These are phyloP conservation scores for Cyclotella baltica DNA, from an alignment of 108 stramenopile species.

Conservation along the genomic window DNA sequence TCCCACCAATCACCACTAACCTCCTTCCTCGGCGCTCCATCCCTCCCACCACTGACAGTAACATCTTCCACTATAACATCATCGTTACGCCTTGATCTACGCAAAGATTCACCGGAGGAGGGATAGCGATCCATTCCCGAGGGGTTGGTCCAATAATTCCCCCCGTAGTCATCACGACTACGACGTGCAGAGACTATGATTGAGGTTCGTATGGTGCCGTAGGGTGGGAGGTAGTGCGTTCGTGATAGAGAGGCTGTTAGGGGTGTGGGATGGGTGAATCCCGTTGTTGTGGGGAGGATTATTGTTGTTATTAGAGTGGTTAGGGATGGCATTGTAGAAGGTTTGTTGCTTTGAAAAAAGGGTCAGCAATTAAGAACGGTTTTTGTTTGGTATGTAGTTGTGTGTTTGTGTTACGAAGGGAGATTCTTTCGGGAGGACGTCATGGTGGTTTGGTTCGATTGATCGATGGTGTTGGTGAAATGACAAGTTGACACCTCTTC, in stretches of 20 bases:
- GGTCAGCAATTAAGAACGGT: too few species aligned
- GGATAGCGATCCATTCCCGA: conserved; percentile 41
- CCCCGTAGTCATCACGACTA: background rate
- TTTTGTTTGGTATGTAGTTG: too few species aligned
- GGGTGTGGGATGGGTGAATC: background rate
- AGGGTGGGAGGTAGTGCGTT: conserved; percentile 38
- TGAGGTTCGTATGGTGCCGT: conserved; percentile 29
- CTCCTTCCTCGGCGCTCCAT: background rate
- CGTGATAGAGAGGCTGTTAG: background rate
- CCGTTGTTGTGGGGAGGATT: background rate
- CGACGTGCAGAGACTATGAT: background rate
- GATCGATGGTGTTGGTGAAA: background rate
- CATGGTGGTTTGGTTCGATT: background rate
- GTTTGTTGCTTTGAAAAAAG: too few species aligned
- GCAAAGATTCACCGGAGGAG: background rate
- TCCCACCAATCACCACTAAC: conserved; percentile 47
- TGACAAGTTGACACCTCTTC: background rate
- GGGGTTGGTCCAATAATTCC: conserved; percentile 56
- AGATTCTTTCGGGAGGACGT: too few species aligned
- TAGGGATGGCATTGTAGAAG: background rate
- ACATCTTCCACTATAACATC: conserved; percentile 4
- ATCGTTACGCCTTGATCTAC: background rate
- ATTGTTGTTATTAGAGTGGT: background rate
- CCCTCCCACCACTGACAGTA: conserved; percentile 14
- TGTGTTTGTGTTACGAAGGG: too few species aligned